Conservation (phyloP, 2,329 filamentous ascomycete genomes). For the Calonectria pseudoturangicola region DNA sequence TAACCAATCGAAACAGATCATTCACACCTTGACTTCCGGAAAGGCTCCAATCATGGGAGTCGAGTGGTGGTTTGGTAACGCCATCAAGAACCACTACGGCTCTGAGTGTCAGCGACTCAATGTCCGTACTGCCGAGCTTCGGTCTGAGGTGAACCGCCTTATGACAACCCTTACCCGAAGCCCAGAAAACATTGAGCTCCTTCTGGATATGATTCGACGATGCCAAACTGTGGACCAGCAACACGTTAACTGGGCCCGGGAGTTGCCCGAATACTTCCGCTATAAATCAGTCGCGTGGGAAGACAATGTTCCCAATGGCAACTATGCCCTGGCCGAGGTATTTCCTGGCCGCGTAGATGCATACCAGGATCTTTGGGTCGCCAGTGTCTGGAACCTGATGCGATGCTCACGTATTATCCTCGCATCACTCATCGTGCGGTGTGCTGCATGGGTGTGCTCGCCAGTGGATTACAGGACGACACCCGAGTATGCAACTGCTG, state of each 20-base stretch:
- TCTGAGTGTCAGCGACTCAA: conserved; percentile 70
- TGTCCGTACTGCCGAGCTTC: conserved; percentile 73
- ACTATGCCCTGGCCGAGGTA: conserved; percentile 72
- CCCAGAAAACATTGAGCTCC: conserved; percentile 69
- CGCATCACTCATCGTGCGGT: conserved; percentile 73
- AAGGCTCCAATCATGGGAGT: conserved; percentile 71
- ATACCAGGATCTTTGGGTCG: conserved; percentile 75
- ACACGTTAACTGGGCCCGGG: conserved; percentile 70
- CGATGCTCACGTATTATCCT: conserved; percentile 73
- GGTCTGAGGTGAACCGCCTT: conserved; percentile 70
- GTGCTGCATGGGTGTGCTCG: conserved; percentile 75
- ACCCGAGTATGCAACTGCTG: conserved; percentile 75
- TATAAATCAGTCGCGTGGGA: conserved; percentile 75
- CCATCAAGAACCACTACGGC: conserved; percentile 69
- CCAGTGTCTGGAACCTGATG: conserved; percentile 74
- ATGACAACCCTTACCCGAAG: conserved; percentile 68
- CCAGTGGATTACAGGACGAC: conserved; percentile 79
- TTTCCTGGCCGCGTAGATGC: conserved; percentile 77
- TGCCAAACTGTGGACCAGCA: conserved; percentile 73
- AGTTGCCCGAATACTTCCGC: conserved; percentile 70
- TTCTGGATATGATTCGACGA: conserved; percentile 71
- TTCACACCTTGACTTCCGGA: conserved; percentile 73
- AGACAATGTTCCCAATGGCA: conserved; percentile 69
- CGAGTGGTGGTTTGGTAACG: conserved; percentile 76
- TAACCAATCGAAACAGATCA: conserved; percentile 64